Base-by-base conservation (phyloP, 129 eudicot species). In the Cynara cardunculus region DNA sequence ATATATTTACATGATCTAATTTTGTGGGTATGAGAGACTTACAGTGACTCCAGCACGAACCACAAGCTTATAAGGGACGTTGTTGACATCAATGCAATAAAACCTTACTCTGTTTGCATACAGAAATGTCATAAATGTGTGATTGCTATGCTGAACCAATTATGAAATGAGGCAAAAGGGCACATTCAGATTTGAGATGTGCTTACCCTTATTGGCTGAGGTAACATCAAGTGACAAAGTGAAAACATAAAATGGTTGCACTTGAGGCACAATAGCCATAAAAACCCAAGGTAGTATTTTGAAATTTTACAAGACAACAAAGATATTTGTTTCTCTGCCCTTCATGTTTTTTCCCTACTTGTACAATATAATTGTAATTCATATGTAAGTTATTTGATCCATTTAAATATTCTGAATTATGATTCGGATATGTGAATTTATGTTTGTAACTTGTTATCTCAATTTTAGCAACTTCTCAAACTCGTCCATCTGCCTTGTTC, bases 41-140 rank as follows among this genome's bases (percentile, higher is more conserved):
- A 93, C 97, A 66, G 94, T 89, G 73, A 93, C 87, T 69, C 91
- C 98, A 79, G 94, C 97, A 68, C 85, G 94, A 78, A 77, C 92
- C 75, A 93, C 93, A 24, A 93, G 94, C 84, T 88, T 87, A 86
- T 91, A 89, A 3, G 94, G 87, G 69, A 93, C 94, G 44, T 86
- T 86, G 85, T 91, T 93, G 83, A 93, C 97, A 79, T 93, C 94
- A 14, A 93, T 71, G 69, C 85, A 86, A 32, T 84, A 91, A 81
- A 93, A 93, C 81, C 83, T 78, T 66, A 86, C 71, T 72, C 98
- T 93, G 94, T 72, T 64, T 72, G 19, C 11, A 49, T 26, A 72
- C 9, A 69, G 7, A 70, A 22, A 59, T 70, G 26, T 39, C 18
- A 49, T 21, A 64, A 79, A 56, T 6, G 27, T 11, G 37, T 10